Evolutionary conservation across 352 stramenopile genomes (phyloP).

Genomic region (Pythium vanterpoolii): DNA sequence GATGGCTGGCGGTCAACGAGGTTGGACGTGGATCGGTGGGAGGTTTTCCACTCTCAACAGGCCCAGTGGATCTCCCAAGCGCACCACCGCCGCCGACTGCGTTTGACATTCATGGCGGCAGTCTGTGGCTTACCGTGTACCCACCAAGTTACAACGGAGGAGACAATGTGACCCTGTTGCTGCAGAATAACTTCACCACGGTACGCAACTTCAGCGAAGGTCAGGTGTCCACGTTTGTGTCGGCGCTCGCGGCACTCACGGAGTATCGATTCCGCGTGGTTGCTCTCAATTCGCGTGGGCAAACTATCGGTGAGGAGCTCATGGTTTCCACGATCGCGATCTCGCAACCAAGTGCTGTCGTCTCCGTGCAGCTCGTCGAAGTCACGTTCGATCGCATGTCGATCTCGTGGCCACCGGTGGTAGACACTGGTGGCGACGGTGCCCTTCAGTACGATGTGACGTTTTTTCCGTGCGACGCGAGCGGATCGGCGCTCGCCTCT

Average conservation of each 20-base stretch:
- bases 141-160: conserved; percentile 38
- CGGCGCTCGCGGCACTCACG: conserved; percentile 30
- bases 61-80: conserved; percentile 15
- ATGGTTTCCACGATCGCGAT: conserved; percentile 32
- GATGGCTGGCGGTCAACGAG: conserved; percentile 4
- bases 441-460: conserved; percentile 41
- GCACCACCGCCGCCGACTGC: conserved; percentile 12
- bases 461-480: conserved; percentile 32
- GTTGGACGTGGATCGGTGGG: background rate
- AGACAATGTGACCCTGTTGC: conserved; percentile 27
- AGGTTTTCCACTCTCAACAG: conserved; percentile 3
- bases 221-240: conserved; percentile 28
- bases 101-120: conserved; percentile 14
- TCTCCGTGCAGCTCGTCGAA: conserved; percentile 21
- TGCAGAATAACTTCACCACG: conserved; percentile 27
- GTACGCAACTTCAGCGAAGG: conserved; percentile 23
- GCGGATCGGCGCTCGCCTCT: conserved; percentile 7
- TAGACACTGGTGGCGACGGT: conserved; percentile 43
- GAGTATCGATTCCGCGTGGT: conserved; percentile 39
- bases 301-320: conserved; percentile 24
- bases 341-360: conserved; percentile 33
- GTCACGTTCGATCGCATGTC: conserved; percentile 34
- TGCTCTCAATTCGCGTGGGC: conserved; percentile 34
- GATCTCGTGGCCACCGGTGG: conserved; percentile 35
- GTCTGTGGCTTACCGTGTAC: conserved; percentile 11